Evolutionary conservation across 2,329 filamentous ascomycete genomes (phyloP).

Genomic region (Aspergillus sclerotialis): DNA sequence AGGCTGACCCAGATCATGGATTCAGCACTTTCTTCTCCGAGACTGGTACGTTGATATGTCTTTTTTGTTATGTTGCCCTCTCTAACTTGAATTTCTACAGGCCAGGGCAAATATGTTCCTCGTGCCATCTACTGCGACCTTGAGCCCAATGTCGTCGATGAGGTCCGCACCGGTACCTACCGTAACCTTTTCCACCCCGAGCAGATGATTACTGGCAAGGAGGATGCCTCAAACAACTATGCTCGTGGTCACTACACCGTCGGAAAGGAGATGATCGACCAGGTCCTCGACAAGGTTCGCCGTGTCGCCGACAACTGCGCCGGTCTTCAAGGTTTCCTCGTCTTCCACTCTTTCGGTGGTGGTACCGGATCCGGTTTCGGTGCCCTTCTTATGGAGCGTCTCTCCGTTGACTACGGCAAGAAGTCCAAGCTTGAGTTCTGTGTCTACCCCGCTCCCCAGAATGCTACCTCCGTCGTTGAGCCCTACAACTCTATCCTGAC

Average conservation of each 20-base stretch:
- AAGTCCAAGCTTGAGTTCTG: slow-evolving; percentile 99
- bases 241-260: slow-evolving; percentile 99
- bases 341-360: slow-evolving; percentile 99
- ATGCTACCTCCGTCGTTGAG: slow-evolving; percentile 95
- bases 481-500: slow-evolving; percentile 99
- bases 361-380: slow-evolving; percentile 98
- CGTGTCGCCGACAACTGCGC: slow-evolving; percentile 96
- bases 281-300: slow-evolving; percentile 95
- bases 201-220: slow-evolving; percentile 99
- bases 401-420: slow-evolving; percentile 99
- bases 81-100: slow-evolving; percentile 46
- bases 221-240: slow-evolving; percentile 99
- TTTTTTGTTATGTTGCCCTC: slow-evolving; percentile 14
- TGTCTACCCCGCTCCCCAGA: slow-evolving; percentile 96
- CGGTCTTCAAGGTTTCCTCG: slow-evolving; percentile 96
- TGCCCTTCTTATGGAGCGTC: slow-evolving; percentile 95
- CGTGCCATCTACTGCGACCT: slow-evolving; percentile 99
- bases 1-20: slow-evolving; percentile 83
- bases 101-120: slow-evolving; percentile 97
- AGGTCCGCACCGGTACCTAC: slow-evolving; percentile 96
- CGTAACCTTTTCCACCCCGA: slow-evolving; percentile 96
- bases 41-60: slow-evolving; percentile 63
- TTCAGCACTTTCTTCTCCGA: slow-evolving; percentile 99
- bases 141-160: slow-evolving; percentile 98
- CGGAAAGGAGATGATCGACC: slow-evolving; percentile 98